Conservation (phyloP, 2,329 filamentous ascomycete genomes). For the Gnomoniopsis sp. region DNA sequence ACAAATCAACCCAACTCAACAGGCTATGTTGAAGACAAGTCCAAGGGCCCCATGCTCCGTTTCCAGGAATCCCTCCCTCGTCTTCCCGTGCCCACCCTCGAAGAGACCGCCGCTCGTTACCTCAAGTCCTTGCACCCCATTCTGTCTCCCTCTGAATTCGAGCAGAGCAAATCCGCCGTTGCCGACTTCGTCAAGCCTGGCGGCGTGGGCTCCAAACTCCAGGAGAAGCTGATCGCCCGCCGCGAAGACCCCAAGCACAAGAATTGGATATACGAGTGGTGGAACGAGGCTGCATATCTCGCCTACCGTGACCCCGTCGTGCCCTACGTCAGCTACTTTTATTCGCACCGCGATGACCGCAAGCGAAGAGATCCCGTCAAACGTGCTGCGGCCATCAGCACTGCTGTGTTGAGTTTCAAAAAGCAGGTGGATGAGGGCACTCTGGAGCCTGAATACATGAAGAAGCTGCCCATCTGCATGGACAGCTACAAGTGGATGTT, state of each 20-base stretch:
- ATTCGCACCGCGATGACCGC: slow-evolving; percentile 93
- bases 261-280: slow-evolving; percentile 98
- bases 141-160: slow-evolving; percentile 64
- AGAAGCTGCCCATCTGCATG: slow-evolving; percentile 96
- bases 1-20: slow-evolving; percentile 14
- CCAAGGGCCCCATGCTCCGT: slow-evolving; percentile 76
- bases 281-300: slow-evolving; percentile 94
- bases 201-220: slow-evolving; percentile 75
- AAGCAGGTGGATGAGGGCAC: slow-evolving; percentile 77
- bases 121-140: slow-evolving; percentile 76
- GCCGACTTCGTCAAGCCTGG: slow-evolving; percentile 86
- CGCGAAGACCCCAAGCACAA: slow-evolving; percentile 75
- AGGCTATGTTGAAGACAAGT: slow-evolving; percentile 78
- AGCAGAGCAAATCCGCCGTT: slow-evolving; percentile 76
- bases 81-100: slow-evolving; percentile 75
- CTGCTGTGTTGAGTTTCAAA: slow-evolving; percentile 88
- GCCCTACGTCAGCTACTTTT: slow-evolving; percentile 99
- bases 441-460: slow-evolving; percentile 98
- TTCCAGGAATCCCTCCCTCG: slow-evolving; percentile 82
- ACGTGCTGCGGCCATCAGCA: slow-evolving; percentile 86
- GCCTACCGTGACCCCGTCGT: slow-evolving; percentile 92
- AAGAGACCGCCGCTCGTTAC: slow-evolving; percentile 78
- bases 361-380: slow-evolving; percentile 83
- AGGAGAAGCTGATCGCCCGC: slow-evolving; percentile 79
- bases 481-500: slow-evolving; percentile 99